A percentile compares a stretch with the other conserved stretches of the same genome.
Evolutionary conservation across 805 yeast genomes (phyloP).

Genomic region (Zygosaccharomyces kombuchaensis): DNA sequence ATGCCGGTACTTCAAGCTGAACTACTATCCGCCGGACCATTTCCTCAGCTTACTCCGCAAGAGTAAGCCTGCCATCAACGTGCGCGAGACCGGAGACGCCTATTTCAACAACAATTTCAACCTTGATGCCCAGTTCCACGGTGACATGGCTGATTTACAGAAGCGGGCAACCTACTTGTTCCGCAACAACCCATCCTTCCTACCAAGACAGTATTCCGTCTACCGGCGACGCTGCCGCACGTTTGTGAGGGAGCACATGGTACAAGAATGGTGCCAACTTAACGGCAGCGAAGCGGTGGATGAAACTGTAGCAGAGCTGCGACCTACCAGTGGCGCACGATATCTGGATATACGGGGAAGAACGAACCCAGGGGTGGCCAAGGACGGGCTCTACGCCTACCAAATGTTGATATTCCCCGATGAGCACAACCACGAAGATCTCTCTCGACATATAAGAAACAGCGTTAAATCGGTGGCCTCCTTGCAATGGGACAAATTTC

Average conservation of each 20-base stretch:
- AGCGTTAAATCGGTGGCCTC: slow-evolving; percentile 22
- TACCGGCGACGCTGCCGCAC: slow-evolving; percentile 22
- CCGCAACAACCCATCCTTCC: slow-evolving; percentile 13
- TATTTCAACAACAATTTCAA: slow-evolving; percentile 19
- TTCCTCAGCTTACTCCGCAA: slow-evolving; percentile 29
- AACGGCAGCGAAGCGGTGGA: slow-evolving; percentile 20
- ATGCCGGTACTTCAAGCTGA: slow-evolving; percentile 23
- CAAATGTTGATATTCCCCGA: slow-evolving; percentile 25
- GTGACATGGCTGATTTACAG: slow-evolving; percentile 4
- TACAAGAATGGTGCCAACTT: slow-evolving; percentile 26
- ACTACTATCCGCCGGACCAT: slow-evolving; percentile 30
- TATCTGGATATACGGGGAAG: slow-evolving; percentile 11
- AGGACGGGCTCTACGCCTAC: slow-evolving; percentile 32
- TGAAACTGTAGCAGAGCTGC: slow-evolving; percentile 4
- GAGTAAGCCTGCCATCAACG: slow-evolving; percentile 28
- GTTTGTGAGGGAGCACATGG: slow-evolving; percentile 15
- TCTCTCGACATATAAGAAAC: slow-evolving; percentile 15
- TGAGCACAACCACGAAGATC: slow-evolving; percentile 11
- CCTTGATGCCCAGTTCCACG: slow-evolving; percentile 5
- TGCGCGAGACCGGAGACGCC: slow-evolving; percentile 17
- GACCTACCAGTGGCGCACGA: not conserved
- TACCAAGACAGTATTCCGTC: slow-evolving; percentile 27
- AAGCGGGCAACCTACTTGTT: slow-evolving; percentile 8
- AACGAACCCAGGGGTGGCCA: slow-evolving; percentile 23
- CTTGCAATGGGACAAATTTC: slow-evolving; percentile 21